These are phyloP conservation scores for Cercospora zeina DNA, from an alignment of 2,329 filamentous ascomycete genomes.

Conservation along the genomic window DNA sequence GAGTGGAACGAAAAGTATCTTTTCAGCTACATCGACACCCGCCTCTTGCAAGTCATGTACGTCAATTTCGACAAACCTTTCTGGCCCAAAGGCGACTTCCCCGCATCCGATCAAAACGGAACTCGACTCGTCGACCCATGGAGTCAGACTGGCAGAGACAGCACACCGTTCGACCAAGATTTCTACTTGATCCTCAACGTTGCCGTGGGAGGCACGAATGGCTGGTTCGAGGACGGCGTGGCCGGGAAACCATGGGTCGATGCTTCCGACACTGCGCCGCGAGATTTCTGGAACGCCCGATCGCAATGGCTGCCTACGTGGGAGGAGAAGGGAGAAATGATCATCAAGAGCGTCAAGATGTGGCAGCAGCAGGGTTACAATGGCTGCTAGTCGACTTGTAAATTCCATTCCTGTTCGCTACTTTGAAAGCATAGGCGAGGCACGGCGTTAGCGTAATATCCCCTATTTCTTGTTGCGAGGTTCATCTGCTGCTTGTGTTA, in stretches of 20 bases:
- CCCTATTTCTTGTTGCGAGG: conserved; percentile 3
- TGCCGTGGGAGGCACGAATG: conserved; percentile 48
- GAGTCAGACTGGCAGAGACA: conserved; percentile 40
- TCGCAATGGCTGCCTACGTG: conserved; percentile 43
- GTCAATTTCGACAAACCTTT: conserved; percentile 53
- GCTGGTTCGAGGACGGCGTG: conserved; percentile 76
- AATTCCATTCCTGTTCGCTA: neutral
- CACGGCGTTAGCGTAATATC: conserved; percentile 16
- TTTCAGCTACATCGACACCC: conserved; percentile 81
- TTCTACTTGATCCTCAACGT: conserved; percentile 48
- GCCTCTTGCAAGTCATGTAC: conserved; percentile 77
- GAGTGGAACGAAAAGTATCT: conserved; percentile 89
- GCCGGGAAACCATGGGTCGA: conserved; percentile 79
- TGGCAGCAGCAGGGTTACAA: conserved; percentile 53
- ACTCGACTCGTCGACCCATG: conserved; percentile 43
- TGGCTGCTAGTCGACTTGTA: conserved; percentile 45
- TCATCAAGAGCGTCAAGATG: conserved; percentile 47
- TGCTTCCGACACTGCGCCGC: conserved; percentile 62
- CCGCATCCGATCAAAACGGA: conserved; percentile 39
- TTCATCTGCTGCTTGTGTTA: conserved; percentile 3
- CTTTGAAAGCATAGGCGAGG: conserved; percentile 4
- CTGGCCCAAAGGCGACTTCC: conserved; percentile 45
- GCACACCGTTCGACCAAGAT: conserved; percentile 46
- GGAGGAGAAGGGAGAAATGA: conserved; percentile 44
- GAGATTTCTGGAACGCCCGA: conserved; percentile 70